These are phyloP conservation scores for Hawksworthiomyces lignivorus DNA, from an alignment of 2,329 filamentous ascomycete genomes.

Conservation along the genomic window DNA sequence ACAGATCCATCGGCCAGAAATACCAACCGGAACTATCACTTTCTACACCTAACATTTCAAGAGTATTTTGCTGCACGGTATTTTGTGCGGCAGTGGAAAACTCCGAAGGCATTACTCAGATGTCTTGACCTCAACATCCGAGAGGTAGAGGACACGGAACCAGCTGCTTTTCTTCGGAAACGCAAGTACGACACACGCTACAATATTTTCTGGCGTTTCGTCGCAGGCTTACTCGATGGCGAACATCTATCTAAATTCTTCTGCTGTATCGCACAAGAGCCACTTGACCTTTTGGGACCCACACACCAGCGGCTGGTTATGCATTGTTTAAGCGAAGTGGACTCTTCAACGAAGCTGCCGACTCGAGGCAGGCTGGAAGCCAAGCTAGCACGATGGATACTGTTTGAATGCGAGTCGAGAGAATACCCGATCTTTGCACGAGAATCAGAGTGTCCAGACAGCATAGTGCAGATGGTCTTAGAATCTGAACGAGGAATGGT, in stretches of 20 bases:
- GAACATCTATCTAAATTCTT: slow-evolving; percentile 20
- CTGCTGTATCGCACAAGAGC: slow-evolving; percentile 23
- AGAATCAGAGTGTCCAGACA: too few species aligned
- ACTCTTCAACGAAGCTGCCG: slow-evolving; percentile 6
- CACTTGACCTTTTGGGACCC: slow-evolving; percentile 28
- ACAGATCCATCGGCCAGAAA: slow-evolving; percentile 19
- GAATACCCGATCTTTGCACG: too few species aligned
- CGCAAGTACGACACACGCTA: slow-evolving; percentile 32
- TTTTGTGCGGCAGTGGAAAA: slow-evolving; percentile 26
- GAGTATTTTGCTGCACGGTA: slow-evolving; percentile 35
- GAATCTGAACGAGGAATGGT: too few species aligned
- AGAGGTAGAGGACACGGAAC: not conserved
- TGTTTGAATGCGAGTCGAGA: too few species aligned
- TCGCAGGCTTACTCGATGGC: slow-evolving; percentile 26
- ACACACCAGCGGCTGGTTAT: slow-evolving; percentile 30
- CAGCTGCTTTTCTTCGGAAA: slow-evolving; percentile 21
- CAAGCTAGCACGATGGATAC: too few species aligned
- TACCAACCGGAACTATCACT: slow-evolving; percentile 26
- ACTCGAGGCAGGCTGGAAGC: too few species aligned
- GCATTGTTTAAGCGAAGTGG: slow-evolving; percentile 29
- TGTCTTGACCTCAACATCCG: slow-evolving; percentile 8
- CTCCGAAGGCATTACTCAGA: slow-evolving; percentile 13
- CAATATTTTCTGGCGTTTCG: slow-evolving; percentile 35
- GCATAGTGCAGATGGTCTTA: too few species aligned
- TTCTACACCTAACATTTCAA: slow-evolving; percentile 35